A percentile compares a stretch with the other conserved stretches of the same genome.
phyloP scores from a whole-genome alignment of 352 stramenopile genomes.

The Phytopythium mirpurense region DNA sequence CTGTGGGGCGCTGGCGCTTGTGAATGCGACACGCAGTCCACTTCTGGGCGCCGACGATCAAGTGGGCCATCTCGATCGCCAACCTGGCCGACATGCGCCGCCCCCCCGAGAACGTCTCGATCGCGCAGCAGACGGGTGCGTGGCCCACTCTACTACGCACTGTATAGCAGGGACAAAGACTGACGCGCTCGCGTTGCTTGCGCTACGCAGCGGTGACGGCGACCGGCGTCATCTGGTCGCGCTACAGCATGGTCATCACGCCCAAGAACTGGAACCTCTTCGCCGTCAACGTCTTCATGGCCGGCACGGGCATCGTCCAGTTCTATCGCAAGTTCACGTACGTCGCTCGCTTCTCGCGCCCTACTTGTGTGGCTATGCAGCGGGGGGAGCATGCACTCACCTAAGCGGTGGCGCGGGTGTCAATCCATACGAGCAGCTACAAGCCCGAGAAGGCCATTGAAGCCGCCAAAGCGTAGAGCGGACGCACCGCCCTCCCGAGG shows the following conservation, averaged over 20 bases:
- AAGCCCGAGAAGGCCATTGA: constrained; percentile 10
- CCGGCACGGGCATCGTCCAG: constrained; percentile 68
- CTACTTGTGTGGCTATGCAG: too few relatives aligned
- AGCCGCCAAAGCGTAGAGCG: constrained; percentile 10
- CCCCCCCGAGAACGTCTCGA: constrained; percentile 70
- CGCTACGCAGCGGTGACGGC: constrained; percentile 35
- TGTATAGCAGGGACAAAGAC: not conserved
- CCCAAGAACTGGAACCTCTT: constrained; percentile 89
- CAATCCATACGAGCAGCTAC: constrained; percentile 11
- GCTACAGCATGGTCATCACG: constrained; percentile 82
- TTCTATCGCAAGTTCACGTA: constrained; percentile 78
- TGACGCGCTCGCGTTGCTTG: not conserved
- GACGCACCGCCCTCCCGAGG: not conserved
- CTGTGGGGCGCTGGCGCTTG: too few relatives aligned
- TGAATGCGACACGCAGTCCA: constrained; percentile 37
- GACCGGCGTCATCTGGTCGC: constrained; percentile 81
- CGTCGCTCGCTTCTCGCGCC: not conserved
- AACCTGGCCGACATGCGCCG: constrained; percentile 85
- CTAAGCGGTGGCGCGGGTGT: too few relatives aligned
- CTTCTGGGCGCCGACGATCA: constrained; percentile 87
- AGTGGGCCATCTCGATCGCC: constrained; percentile 83
- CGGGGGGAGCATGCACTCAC: too few relatives aligned
- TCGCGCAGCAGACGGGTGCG: constrained; percentile 65
- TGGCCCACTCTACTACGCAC: too few relatives aligned
- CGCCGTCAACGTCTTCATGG: constrained; percentile 84